Conservation (phyloP, 768 basidiomycete species). For the Favolaschia claudopus region DNA sequence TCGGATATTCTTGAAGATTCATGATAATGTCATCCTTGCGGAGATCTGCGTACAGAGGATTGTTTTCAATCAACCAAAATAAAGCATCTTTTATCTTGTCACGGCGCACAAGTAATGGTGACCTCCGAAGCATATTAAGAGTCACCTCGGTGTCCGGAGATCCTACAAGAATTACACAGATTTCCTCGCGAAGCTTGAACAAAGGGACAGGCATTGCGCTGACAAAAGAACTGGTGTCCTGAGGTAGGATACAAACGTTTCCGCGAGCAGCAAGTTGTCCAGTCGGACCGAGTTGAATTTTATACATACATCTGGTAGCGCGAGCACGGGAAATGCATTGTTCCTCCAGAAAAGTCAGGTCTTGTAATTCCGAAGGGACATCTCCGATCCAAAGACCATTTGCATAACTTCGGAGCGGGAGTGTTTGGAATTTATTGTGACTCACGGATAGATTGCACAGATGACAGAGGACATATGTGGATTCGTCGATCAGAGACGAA, state of each 20-base stretch:
- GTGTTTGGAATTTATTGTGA: background rate
- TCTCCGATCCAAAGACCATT: slow-evolving; percentile 26
- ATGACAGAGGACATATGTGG: background rate
- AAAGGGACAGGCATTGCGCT: slow-evolving; percentile 22
- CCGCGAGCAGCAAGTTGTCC: slow-evolving; percentile 27
- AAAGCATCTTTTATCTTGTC: background rate
- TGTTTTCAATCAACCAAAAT: slow-evolving; percentile 16
- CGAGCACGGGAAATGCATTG: slow-evolving; percentile 22
- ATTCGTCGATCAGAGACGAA: background rate
- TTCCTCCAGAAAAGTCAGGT: slow-evolving; percentile 25
- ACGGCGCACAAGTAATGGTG: slow-evolving; percentile 14
- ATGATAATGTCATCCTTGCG: background rate
- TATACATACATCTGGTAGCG: slow-evolving; percentile 21
- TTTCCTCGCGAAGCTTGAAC: slow-evolving; percentile 8
- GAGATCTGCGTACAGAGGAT: slow-evolving; percentile 21
- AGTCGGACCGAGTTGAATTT: slow-evolving; percentile 13
- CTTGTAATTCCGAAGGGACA: slow-evolving; percentile 8
- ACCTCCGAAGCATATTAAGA: background rate
- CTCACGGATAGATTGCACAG: background rate
- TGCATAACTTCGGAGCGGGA: slow-evolving; percentile 25
- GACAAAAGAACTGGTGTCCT: slow-evolving; percentile 8
- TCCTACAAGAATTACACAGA: slow-evolving; percentile 27
- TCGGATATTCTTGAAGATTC: slow-evolving; percentile 14
- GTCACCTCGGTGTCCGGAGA: slow-evolving; percentile 18
- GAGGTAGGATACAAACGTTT: slow-evolving; percentile 25